Conservation (phyloP, 2,329 filamentous ascomycete species). For the Nectriaceae sp. region DNA sequence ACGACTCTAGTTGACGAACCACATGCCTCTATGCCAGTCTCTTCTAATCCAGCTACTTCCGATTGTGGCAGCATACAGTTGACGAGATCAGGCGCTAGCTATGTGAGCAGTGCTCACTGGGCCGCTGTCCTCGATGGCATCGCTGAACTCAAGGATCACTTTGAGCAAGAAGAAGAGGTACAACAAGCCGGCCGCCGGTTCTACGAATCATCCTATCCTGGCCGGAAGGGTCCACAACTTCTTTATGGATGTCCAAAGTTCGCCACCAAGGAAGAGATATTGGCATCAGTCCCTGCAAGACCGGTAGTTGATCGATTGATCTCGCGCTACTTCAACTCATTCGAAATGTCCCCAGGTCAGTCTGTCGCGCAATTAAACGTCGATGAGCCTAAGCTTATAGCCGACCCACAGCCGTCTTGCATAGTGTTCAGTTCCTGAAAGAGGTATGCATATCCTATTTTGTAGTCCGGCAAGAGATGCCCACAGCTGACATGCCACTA, state of each 20-base stretch:
- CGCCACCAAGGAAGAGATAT: constrained; percentile 31
- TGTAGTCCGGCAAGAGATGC: neutral
- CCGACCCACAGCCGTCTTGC: too few species aligned
- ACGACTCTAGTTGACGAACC: neutral
- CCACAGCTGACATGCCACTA: constrained; percentile 18
- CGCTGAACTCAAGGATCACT: constrained; percentile 39
- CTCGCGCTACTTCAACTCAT: constrained; percentile 38
- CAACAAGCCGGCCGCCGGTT: neutral
- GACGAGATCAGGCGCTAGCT: constrained; percentile 26
- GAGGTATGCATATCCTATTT: neutral
- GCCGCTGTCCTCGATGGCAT: constrained; percentile 42
- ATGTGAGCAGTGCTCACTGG: constrained; percentile 42
- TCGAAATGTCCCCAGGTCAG: constrained; percentile 26
- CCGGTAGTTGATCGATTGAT: constrained; percentile 35
- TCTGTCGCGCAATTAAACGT: too few species aligned
- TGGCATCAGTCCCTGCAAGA: constrained; percentile 35
- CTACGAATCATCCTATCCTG: neutral
- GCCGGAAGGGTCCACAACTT: constrained; percentile 23
- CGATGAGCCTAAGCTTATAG: too few species aligned
- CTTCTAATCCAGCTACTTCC: neutral
- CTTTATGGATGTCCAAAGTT: constrained; percentile 33
- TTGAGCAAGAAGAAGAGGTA: constrained; percentile 30
- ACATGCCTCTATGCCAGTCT: neutral
- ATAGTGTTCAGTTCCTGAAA: neutral
- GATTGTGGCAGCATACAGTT: constrained; percentile 35